These are phyloP conservation scores for Xanthoceras sorbifolium DNA, from an alignment of 345 rosid genomes.

Conservation along the genomic window DNA sequence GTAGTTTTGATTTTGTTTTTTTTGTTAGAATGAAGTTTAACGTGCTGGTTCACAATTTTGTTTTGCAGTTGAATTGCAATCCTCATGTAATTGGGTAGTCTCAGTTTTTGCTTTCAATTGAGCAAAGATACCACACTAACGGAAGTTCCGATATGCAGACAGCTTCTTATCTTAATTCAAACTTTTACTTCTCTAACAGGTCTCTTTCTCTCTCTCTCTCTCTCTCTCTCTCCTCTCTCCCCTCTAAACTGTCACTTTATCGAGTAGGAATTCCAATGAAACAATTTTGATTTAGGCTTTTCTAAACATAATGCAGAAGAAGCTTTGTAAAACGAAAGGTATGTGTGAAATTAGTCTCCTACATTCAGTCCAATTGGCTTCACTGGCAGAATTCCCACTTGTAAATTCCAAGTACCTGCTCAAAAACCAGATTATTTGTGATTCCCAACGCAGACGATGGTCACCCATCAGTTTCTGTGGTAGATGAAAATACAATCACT, in stretches of 20 bases:
- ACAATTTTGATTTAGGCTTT: not conserved
- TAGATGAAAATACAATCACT: conserved; percentile 30
- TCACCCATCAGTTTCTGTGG: conserved; percentile 36
- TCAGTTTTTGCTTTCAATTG: not conserved
- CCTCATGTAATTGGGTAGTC: not conserved
- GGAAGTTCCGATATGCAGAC: conserved; percentile 32
- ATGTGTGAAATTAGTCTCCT: conserved; percentile 17
- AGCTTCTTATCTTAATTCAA: conserved; percentile 29
- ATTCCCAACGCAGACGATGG: conserved; percentile 49
- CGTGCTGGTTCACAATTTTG: no score
- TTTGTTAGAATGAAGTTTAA: no score
- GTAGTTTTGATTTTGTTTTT: not conserved
- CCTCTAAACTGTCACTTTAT: not conserved
- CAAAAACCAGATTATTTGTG: conserved; percentile 39
- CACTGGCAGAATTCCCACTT: conserved; percentile 12
- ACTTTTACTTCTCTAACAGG: conserved; percentile 24
- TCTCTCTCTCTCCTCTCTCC: no score
- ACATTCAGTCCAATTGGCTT: conserved; percentile 29
- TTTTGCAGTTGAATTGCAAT: not conserved
- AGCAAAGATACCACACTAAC: not conserved
- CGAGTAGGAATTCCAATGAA: not conserved
- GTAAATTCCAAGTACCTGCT: conserved; percentile 1
- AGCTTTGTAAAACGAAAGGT: conserved; percentile 29
- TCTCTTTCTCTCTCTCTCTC: conserved; percentile 3
- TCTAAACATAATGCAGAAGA: conserved; percentile 35